A percentile compares a stretch with the other conserved stretches of the same genome.
phyloP scores from a whole-genome alignment of 2,329 filamentous ascomycete genomes.

The Blastomyces gilchristii region DNA sequence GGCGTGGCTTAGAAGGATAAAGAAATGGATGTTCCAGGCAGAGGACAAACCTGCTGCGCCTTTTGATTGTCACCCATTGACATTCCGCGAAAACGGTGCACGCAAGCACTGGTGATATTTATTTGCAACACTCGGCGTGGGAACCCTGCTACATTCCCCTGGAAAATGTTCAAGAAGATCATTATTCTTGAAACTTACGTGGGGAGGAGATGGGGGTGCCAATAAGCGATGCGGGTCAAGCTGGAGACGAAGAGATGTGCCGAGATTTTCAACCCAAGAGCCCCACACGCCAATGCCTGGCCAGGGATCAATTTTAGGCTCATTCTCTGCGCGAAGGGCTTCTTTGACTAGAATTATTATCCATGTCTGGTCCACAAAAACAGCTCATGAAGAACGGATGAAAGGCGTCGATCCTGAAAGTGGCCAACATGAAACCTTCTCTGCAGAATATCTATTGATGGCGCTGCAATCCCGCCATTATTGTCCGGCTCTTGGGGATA shows the following conservation, averaged over 20 bases:
- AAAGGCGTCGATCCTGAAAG: not conserved
- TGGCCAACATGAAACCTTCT: not conserved
- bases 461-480: not conserved
- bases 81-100: not conserved
- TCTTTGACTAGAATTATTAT: not conserved
- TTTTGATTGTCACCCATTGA: not conserved
- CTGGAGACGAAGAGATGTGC: not conserved
- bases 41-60: not conserved
- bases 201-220: not conserved
- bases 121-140: not conserved
- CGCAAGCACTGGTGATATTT: not conserved
- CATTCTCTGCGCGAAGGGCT: not conserved
- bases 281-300: not conserved
- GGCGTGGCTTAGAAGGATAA: not conserved
- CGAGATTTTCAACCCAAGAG: not conserved
- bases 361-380: constrained; percentile 3
- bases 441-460: not conserved
- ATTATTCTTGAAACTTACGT: not conserved
- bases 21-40: not conserved
- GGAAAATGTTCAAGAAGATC: not conserved
- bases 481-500: not conserved
- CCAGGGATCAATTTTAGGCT: not conserved
- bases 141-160: not conserved
- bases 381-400: not conserved
- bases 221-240: not conserved